These are phyloP conservation scores for Acanthamoeba castellanii DNA, from an alignment of 208 protist genomes.

Conservation along the genomic window DNA sequence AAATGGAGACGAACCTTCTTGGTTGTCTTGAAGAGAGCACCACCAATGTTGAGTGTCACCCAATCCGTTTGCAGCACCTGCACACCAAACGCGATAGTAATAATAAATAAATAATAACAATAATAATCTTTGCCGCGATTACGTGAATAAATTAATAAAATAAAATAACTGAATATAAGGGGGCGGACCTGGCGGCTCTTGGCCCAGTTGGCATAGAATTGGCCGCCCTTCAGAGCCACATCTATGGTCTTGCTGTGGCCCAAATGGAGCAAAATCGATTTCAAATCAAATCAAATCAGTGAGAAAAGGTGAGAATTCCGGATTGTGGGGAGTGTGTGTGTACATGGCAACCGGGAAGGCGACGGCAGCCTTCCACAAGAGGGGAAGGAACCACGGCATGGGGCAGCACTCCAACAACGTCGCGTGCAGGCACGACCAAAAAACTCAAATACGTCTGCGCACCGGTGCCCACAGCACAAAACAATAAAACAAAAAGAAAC, in stretches of 20 bases:
- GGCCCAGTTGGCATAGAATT: constrained; percentile 21
- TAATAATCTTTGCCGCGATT: not conserved
- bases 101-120: not conserved
- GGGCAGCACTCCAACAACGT: not conserved
- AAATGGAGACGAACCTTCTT: not conserved
- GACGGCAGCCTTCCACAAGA: constrained; percentile 8
- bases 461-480: no score
- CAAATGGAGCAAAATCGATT: no score
- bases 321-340: not conserved
- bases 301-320: not conserved
- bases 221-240: not conserved
- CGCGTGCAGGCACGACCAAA: not conserved
- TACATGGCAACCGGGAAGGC: not conserved
- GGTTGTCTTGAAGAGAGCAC: constrained; percentile 27
- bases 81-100: not conserved
- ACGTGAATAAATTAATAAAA: not conserved
- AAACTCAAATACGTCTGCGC: no score
- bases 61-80: constrained; percentile 34
- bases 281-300: not conserved
- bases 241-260: constrained; percentile 12
- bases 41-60: constrained; percentile 13
- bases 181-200: constrained; percentile 21
- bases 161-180: not conserved
- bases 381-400: constrained; percentile 47
- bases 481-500: no score